Evolutionary conservation across 2,329 filamentous ascomycete genomes (phyloP).

Genomic region (Cercospora canescens): DNA sequence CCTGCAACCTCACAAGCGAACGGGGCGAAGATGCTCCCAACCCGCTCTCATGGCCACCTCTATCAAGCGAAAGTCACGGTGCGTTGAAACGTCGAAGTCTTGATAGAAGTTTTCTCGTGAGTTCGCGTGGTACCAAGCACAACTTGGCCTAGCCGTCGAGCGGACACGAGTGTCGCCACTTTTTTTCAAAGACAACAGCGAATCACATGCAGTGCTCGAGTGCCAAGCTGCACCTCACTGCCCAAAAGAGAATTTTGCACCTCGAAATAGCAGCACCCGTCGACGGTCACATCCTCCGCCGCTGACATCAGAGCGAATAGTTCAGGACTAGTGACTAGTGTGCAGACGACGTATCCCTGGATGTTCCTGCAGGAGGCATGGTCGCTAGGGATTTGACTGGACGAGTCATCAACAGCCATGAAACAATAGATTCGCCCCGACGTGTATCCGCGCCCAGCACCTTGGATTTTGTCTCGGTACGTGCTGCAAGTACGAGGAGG

Average conservation of each 20-base stretch:
- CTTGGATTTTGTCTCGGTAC: constrained; percentile 4
- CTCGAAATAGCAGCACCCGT: constrained; percentile 6
- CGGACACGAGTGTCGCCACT: constrained; percentile 7
- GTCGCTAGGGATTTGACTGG: background rate
- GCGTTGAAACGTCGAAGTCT: background rate
- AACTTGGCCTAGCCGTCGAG: background rate
- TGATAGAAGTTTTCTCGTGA: background rate
- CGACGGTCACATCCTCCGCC: too few species aligned
- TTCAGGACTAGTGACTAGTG: too few species aligned
- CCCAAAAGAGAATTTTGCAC: background rate
- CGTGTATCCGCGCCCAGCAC: background rate
- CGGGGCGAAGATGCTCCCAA: background rate
- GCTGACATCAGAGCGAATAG: constrained; percentile 5
- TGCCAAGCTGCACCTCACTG: background rate
- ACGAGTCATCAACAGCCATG: background rate
- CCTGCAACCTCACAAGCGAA: background rate
- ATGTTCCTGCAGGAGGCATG: constrained; percentile 5
- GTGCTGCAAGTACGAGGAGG: constrained; percentile 5
- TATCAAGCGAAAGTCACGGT: background rate
- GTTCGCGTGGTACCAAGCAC: background rate
- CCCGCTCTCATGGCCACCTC: background rate
- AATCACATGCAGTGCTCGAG: background rate
- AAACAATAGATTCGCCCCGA: background rate
- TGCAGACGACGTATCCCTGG: background rate
- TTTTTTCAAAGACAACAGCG: background rate